These are phyloP conservation scores for Aegilops longissima DNA, from an alignment of 176 grass and related monocot genomes.

Conservation along the genomic window DNA sequence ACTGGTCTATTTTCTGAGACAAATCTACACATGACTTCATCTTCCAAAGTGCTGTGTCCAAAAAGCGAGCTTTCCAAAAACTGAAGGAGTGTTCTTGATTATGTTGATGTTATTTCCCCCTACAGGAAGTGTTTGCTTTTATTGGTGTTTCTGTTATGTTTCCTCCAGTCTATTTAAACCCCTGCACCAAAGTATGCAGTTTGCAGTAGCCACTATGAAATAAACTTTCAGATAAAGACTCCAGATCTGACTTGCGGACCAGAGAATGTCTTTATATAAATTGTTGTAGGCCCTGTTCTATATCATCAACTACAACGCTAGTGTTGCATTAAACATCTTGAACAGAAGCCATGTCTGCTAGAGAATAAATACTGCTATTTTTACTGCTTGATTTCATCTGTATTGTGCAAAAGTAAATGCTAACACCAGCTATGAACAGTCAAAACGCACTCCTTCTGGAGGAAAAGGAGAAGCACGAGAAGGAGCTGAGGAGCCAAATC, in stretches of 20 bases:
- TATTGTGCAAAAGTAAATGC: conserved; percentile 4
- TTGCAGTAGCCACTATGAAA: not conserved
- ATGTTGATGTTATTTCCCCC: not conserved
- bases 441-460: conserved; percentile 76
- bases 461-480: conserved; percentile 80
- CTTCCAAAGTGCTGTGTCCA: not conserved
- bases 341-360: not conserved
- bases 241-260: not conserved
- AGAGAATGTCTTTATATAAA: not conserved
- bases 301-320: not conserved
- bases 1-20: not conserved
- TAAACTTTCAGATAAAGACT: not conserved
- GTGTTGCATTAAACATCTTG: not conserved
- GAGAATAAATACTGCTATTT: not conserved
- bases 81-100: not conserved
- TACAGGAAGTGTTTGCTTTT: not conserved
- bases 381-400: not conserved
- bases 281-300: not conserved
- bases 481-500: conserved; percentile 72
- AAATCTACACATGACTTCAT: not conserved
- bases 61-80: not conserved
- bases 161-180: not conserved
- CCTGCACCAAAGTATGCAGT: not conserved
- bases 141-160: not conserved
- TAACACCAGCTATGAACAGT: conserved; percentile 36